phyloP scores from a whole-genome alignment of 345 rosid genomes.

The Citrus glauca region DNA sequence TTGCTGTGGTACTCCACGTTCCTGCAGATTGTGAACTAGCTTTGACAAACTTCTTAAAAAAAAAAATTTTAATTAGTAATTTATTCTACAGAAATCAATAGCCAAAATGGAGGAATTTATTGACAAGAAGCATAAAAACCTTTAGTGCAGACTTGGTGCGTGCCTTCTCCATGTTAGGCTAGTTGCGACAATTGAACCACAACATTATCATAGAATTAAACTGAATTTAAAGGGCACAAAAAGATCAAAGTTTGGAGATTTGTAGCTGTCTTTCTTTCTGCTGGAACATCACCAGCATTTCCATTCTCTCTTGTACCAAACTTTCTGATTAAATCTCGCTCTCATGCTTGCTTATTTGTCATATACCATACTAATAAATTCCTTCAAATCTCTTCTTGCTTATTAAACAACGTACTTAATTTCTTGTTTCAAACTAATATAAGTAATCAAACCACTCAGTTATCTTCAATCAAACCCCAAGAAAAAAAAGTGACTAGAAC shows the following conservation, averaged over 20 bases:
- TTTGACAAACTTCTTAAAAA: constrained; percentile 38
- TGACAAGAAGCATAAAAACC: constrained; percentile 28
- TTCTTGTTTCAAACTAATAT: not conserved
- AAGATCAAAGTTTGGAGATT: constrained; percentile 60
- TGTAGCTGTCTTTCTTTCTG: constrained; percentile 59
- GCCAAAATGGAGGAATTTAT: not conserved
- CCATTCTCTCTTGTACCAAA: constrained; percentile 51
- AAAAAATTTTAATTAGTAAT: not conserved
- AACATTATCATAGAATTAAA: constrained; percentile 4
- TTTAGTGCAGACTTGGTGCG: constrained; percentile 55
- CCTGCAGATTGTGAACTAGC: constrained; percentile 40
- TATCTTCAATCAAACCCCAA: not conserved
- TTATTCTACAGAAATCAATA: not conserved
- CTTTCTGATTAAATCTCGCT: constrained; percentile 77
- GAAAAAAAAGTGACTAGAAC: not conserved
- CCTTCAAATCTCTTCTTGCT: constrained; percentile 39
- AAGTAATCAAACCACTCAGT: not conserved
- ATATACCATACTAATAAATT: constrained; percentile 20
- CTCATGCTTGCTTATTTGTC: constrained; percentile 42
- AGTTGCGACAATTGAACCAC: not conserved
- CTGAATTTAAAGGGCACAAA: constrained; percentile 44
- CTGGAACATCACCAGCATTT: constrained; percentile 59
- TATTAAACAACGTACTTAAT: not conserved
- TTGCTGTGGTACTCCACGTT: constrained; percentile 40
- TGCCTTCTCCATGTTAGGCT: constrained; percentile 55